Evolutionary conservation across 768 basidiomycete genomes (phyloP).

Genomic region (Lentinula edodes): DNA sequence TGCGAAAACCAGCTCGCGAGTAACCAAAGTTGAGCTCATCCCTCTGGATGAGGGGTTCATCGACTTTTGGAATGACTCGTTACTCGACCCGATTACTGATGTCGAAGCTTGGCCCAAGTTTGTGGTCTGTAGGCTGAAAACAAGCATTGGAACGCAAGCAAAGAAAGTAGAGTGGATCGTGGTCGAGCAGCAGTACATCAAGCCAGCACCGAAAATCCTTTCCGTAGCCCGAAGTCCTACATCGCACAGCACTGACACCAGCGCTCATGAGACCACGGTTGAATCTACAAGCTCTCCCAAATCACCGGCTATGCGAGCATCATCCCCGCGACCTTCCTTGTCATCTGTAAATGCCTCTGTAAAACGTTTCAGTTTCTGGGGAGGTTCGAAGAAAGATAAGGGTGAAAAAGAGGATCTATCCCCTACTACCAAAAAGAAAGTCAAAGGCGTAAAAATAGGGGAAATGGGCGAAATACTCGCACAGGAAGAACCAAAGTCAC

Average conservation of each 20-base stretch:
- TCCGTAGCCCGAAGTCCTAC: conserved; percentile 1
- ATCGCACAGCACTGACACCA: background rate
- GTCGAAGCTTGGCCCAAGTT: conserved; percentile 57
- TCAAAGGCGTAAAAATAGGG: conserved; percentile 34
- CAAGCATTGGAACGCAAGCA: conserved; percentile 24
- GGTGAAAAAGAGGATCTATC: conserved; percentile 15
- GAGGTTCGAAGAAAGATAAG: conserved; percentile 21
- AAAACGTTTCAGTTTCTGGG: conserved; percentile 65
- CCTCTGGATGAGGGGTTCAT: conserved; percentile 77
- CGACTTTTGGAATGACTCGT: conserved; percentile 76
- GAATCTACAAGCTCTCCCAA: background rate
- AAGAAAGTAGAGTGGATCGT: conserved; percentile 59
- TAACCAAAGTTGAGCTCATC: conserved; percentile 40
- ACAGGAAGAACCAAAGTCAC: conserved; percentile 36
- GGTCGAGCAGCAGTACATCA: conserved; percentile 55
- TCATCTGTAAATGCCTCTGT: conserved; percentile 35
- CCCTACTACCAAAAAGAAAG: conserved; percentile 26
- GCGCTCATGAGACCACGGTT: background rate
- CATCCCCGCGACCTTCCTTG: conserved; percentile 39
- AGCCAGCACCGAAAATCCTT: conserved; percentile 26
- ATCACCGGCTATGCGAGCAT: conserved; percentile 22
- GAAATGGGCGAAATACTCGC: conserved; percentile 68
- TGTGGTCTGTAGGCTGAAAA: conserved; percentile 63
- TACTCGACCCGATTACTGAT: conserved; percentile 58
- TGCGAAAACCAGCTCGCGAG: conserved; percentile 29